Conservation (phyloP, 2,329 filamentous ascomycete species). For the Apiospora phragmitis region DNA sequence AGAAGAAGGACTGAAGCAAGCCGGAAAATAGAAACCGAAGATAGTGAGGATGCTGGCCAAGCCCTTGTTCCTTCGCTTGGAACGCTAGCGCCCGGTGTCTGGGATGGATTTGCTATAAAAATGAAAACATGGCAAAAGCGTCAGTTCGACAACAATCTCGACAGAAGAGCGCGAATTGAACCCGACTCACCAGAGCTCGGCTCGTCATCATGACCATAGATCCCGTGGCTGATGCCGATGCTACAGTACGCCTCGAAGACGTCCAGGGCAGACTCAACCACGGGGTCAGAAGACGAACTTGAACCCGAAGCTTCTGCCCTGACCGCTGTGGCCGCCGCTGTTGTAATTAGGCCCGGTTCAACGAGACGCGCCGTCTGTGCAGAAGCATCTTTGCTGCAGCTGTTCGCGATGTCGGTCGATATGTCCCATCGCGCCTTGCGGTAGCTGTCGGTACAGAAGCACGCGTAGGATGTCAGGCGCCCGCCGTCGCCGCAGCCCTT, state of each 20-base stretch:
- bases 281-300: background rate
- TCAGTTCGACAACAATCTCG: no score
- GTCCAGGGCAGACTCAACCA: background rate
- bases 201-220: slow-evolving; percentile 13
- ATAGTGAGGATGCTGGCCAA: no score
- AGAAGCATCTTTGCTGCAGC: background rate
- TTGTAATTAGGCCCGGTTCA: background rate
- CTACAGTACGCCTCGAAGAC: background rate
- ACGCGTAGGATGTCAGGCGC: background rate
- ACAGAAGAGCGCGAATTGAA: background rate
- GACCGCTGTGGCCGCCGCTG: background rate
- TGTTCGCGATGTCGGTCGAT: background rate
- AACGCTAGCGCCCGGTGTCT: no score
- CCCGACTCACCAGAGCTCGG: slow-evolving; percentile 24
- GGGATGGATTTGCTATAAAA: no score
- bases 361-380: background rate
- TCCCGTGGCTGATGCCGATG: background rate
- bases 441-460: background rate
- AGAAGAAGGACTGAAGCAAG: no score
- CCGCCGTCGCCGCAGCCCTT: background rate
- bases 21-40: no score
- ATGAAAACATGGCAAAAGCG: no score
- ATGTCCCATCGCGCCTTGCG: background rate
- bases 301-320: no score
- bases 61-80: no score